Evolutionary conservation across 2,329 filamentous ascomycete genomes (phyloP), one percentile per base, ranked within the genome.

Genomic region (Trichoderma sp.): DNA sequence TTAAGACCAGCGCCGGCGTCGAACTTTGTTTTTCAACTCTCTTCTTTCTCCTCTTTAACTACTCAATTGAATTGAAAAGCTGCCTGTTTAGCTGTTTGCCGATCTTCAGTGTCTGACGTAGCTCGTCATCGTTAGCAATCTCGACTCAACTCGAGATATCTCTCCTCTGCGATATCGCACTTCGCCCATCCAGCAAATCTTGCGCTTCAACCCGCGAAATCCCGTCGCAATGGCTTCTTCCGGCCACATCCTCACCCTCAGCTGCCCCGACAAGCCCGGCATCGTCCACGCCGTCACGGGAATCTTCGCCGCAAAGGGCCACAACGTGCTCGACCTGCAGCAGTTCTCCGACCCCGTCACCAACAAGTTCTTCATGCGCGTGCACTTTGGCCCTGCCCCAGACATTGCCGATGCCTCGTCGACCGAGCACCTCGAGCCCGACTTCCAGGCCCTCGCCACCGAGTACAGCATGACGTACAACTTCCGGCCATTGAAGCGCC

Each of bases 271-370:
- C 86, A 93, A 93, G 86, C 90, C 94, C 31, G 94, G 94, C 83
- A 96, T 97, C 82, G 93, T 97, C 77, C 93, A 96, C 84, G 93
- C 93, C 74, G 94, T 97, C 78, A 96, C 94, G 8, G 93, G 92
- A 77, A 88, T 96, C 79, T 90, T 97, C 77, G 93, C 93, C 64
- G 85, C 89, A 77, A 90, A 94, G 83, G 89, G 91, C 80, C 89
- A 95, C 85, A 97, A 95, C 85, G 94, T 97, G 82, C 87, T 96
- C 78, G 93, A 97, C 85, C 90, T 95, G 78, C 94, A 95, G 85
- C 94, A 97, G 85, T 97, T 94, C 87, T 93, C 91, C 59, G 94
- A 96, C 84, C 90, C 91, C 31, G 89, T 87, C 29, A 93, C 92
- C 24, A 86, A 93, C 82, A 92, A 89, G 75, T 97, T 97, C 87